phyloP scores from a whole-genome alignment of 495 filamentous ascomycete genomes.

The Amorphotheca resinae region DNA sequence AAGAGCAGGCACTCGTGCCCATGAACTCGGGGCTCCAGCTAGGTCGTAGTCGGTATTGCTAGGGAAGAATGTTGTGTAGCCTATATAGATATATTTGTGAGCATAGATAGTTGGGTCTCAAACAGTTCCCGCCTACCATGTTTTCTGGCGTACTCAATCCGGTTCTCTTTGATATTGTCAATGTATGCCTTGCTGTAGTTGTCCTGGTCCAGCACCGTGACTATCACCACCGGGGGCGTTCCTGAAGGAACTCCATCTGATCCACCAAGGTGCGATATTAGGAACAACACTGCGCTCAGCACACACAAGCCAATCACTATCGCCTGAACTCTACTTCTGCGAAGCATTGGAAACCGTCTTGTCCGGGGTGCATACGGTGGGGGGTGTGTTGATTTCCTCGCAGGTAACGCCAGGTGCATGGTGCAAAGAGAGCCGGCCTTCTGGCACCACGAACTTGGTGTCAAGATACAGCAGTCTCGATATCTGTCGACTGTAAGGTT shows the following conservation, averaged over 20 bases:
- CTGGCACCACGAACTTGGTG: slow-evolving; percentile 6
- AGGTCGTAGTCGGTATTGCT: slow-evolving; percentile 66
- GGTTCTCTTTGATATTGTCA: slow-evolving; percentile 64
- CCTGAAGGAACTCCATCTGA: slow-evolving; percentile 46
- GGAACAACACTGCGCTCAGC: slow-evolving; percentile 40
- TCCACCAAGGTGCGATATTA: slow-evolving; percentile 43
- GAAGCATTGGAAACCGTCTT: slow-evolving; percentile 44
- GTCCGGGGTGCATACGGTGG: slow-evolving; percentile 47
- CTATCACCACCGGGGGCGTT: slow-evolving; percentile 70
- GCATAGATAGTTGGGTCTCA: too few species aligned
- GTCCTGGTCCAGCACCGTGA: slow-evolving; percentile 66
- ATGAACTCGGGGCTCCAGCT: slow-evolving; percentile 48
- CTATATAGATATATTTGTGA: too few species aligned
- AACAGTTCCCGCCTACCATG: slow-evolving; percentile 64
- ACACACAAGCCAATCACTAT: slow-evolving; percentile 40
- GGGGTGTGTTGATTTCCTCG: slow-evolving; percentile 65
- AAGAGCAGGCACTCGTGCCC: slow-evolving; percentile 74
- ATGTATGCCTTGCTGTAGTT: slow-evolving; percentile 48
- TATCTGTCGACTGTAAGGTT: not conserved
- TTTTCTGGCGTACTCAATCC: slow-evolving; percentile 70
- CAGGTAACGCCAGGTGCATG: slow-evolving; percentile 84
- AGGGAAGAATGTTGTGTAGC: slow-evolving; percentile 78
- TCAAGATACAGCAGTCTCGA: not conserved
- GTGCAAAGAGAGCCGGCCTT: slow-evolving; percentile 14
- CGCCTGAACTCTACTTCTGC: slow-evolving; percentile 52